Base-by-base conservation (phyloP, 2,329 filamentous ascomycete genomes). In the Coniochaeta pulveracea region DNA sequence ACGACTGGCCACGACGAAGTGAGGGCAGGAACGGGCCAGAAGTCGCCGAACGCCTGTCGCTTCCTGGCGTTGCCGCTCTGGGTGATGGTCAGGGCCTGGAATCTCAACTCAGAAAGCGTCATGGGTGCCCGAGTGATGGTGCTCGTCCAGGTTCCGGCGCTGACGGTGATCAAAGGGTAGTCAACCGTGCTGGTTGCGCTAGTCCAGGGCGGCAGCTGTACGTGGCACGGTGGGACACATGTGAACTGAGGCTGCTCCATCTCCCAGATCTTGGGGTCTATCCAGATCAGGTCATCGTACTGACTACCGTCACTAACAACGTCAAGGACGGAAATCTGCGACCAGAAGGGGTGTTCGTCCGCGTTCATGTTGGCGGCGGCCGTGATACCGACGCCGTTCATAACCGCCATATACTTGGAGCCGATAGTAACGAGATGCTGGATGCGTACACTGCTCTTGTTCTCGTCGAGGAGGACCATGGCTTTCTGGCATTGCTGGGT, bases 121-220 rank as follows among this genome's bases (percentile, higher is more conserved):
- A 53, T 12, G 4, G 51, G 48, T 7, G 42, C 15, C 17, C 34
- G 16, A 7, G 48, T 55, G 16, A 55, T 47, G 8, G 43, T 50
- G 26, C 35, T 53, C 6, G 47, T 48, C 51, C 51, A 56, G 10
- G 43, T 38, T 5, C 39, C 51, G 5, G 37, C 3, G 40, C 42
- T 52, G 22, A 52, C 44, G 3, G 52, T 56, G 6, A 55, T 38
- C 5, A 47, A 30, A 2, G 52, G 51, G 36, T 47, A 54, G 34
- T 54, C 40, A 24, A 54, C 40, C 10, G 42, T 47, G 17, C 39
- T 48, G 4, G 48, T 54, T 4, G 47, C 44, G 3, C 42, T 32
- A 1, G 40, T 47, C 41, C 43, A 54, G 1, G 46, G 44, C 6
- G 50, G 52, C 2, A 54, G 34, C 36, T 43, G 42, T 33, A 50